phyloP scores from a whole-genome alignment of 2,329 filamentous ascomycete genomes.

The Pyrenochaeta sp. region DNA sequence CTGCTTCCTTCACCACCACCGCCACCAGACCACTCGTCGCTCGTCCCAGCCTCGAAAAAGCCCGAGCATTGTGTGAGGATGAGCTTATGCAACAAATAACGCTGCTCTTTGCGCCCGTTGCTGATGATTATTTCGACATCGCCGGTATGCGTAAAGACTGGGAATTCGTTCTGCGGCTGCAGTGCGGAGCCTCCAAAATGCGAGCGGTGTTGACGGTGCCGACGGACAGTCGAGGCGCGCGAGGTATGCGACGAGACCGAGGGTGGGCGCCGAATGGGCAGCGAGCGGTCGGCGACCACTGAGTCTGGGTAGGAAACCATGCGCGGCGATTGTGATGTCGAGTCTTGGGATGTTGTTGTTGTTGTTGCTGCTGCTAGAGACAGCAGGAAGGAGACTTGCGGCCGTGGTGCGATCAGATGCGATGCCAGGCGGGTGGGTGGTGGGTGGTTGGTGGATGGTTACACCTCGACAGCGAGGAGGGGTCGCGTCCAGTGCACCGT shows the following conservation, averaged over 20 bases:
- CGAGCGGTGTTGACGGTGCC: conserved; percentile 81
- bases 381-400: no score
- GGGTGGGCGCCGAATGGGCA: conserved; percentile 67
- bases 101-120: conserved; percentile 74
- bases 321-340: conserved; percentile 26
- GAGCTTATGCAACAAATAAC: conserved; percentile 86
- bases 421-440: conserved; percentile 11
- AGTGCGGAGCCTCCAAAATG: conserved; percentile 75
- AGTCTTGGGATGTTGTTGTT: no score
- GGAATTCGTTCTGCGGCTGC: conserved; percentile 86
- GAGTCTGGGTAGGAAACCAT: conserved; percentile 71
- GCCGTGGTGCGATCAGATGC: conserved; percentile 15
- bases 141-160: conserved; percentile 86
- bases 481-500: conserved; percentile 31
- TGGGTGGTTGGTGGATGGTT: conserved; percentile 21
- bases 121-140: conserved; percentile 88
- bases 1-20: conserved; percentile 41
- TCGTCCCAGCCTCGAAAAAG: conserved; percentile 89
- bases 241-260: conserved; percentile 65
- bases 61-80: conserved; percentile 90
- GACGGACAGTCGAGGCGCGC: conserved; percentile 62
- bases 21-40: conserved; percentile 84
- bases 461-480: conserved; percentile 20
- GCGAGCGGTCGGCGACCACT: conserved; percentile 59
- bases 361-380: no score